A percentile compares a stretch with the other conserved stretches of the same genome.
Conservation (phyloP, 495 filamentous ascomycete genomes). For the Hypoxylon cercidicola region DNA sequence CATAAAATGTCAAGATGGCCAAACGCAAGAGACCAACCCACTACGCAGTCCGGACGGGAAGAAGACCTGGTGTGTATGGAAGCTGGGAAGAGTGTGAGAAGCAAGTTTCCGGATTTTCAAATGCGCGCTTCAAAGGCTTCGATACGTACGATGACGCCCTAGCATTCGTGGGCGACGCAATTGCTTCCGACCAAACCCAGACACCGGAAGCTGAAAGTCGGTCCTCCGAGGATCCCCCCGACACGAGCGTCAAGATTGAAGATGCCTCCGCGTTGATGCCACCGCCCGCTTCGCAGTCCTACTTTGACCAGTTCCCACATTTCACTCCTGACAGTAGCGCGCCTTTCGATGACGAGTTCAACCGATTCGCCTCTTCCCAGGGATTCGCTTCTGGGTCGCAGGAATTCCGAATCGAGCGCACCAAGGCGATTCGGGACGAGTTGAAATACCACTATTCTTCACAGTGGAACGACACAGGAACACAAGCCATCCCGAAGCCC, state of each 20-base stretch:
- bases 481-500: conserved; percentile 20
- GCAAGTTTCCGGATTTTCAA: conserved; percentile 28
- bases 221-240: not conserved
- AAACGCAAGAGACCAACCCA: conserved; percentile 24
- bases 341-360: conserved; percentile 50
- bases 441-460: conserved; percentile 47
- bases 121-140: conserved; percentile 30
- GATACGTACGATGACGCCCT: conserved; percentile 29
- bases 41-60: conserved; percentile 38
- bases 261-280: conserved; percentile 16
- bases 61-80: conserved; percentile 33
- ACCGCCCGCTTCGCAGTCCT: conserved; percentile 46
- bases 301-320: conserved; percentile 46
- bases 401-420: conserved; percentile 47
- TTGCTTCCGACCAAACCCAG: not conserved
- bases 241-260: conserved; percentile 13
- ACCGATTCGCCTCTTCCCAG: conserved; percentile 50
- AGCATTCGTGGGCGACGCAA: conserved; percentile 26
- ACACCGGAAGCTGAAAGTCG: not conserved
- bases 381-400: conserved; percentile 45
- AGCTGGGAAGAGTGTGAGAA: conserved; percentile 33
- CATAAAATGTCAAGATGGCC: conserved; percentile 26
- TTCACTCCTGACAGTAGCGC: conserved; percentile 47
- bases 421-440: conserved; percentile 47
- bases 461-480: conserved; percentile 12